Evolutionary conservation across 768 basidiomycete species (phyloP).

Genomic region (Tulasnella calospora): DNA sequence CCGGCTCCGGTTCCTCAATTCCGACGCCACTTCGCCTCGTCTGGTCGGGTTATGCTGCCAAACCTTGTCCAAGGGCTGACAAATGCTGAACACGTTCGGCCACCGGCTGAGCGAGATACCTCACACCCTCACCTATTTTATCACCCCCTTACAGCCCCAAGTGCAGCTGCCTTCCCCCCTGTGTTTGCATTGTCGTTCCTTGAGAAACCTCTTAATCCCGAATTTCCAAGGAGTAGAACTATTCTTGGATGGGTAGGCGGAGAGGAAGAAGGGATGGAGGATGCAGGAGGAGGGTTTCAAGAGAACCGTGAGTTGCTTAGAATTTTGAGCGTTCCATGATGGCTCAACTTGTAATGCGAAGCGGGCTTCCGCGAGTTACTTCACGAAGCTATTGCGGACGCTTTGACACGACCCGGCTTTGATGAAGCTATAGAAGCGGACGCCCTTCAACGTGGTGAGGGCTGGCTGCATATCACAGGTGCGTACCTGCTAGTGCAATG

Average conservation of each 20-base stretch:
- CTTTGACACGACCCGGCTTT: conserved; percentile 46
- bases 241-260: conserved; percentile 59
- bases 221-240: conserved; percentile 43
- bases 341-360: conserved; percentile 32
- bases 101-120: conserved; percentile 43
- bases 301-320: conserved; percentile 58
- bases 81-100: not conserved
- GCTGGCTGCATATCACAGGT: conserved; percentile 87
- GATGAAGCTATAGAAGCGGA: conserved; percentile 64
- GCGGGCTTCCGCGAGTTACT: conserved; percentile 57
- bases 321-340: not conserved
- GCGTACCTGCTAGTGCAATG: not conserved
- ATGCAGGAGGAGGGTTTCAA: conserved; percentile 51
- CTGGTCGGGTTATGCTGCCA: not conserved
- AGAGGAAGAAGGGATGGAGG: conserved; percentile 31
- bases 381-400: conserved; percentile 55
- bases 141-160: conserved; percentile 55
- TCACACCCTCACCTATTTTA: conserved; percentile 64
- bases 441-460: conserved; percentile 59
- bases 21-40: not conserved
- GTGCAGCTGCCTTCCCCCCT: conserved; percentile 44
- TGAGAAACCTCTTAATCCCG: conserved; percentile 41
- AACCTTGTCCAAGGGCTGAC: not conserved
- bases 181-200: conserved; percentile 67
- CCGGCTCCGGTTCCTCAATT: not conserved